Conservation (phyloP, 345 rosid species). For the Pelargonium nanum region DNA sequence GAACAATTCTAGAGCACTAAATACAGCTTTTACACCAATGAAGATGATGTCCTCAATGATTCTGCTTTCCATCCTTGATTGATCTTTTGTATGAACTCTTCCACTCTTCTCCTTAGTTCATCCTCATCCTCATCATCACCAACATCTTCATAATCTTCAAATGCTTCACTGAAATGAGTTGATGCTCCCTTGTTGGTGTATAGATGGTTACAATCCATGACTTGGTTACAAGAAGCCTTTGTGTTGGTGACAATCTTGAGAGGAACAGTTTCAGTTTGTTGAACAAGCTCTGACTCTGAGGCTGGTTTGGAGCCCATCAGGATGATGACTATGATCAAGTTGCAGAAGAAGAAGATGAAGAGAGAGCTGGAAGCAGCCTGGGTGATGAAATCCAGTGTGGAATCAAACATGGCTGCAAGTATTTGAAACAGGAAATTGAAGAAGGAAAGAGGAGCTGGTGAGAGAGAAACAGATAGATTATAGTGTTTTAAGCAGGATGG, state of each 20-base stretch:
- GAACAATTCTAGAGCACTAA: too few relatives aligned
- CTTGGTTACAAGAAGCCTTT: background rate
- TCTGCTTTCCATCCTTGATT: constrained; percentile 52
- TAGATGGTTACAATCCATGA: background rate
- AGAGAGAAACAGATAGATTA: too few relatives aligned
- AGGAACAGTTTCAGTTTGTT: background rate
- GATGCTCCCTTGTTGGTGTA: background rate
- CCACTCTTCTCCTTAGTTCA: constrained; percentile 45
- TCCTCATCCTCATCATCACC: constrained; percentile 19
- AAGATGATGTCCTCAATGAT: constrained; percentile 8
- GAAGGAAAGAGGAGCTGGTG: too few relatives aligned
- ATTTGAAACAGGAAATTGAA: background rate
- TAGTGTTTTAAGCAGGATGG: too few relatives aligned
- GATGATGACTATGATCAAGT: constrained; percentile 21
- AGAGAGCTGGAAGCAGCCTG: constrained; percentile 25
- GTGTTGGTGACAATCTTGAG: background rate
- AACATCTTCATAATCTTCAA: background rate
- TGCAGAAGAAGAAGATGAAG: constrained; percentile 27
- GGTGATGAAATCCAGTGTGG: constrained; percentile 10
- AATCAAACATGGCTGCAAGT: constrained; percentile 14
- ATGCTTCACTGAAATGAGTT: background rate
- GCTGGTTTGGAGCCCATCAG: constrained; percentile 16
- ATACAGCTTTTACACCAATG: too few relatives aligned
- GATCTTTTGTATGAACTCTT: constrained; percentile 49
- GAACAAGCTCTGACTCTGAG: background rate